Conservation (phyloP, 495 filamentous ascomycete genomes). For the Talaromyces ruber region DNA sequence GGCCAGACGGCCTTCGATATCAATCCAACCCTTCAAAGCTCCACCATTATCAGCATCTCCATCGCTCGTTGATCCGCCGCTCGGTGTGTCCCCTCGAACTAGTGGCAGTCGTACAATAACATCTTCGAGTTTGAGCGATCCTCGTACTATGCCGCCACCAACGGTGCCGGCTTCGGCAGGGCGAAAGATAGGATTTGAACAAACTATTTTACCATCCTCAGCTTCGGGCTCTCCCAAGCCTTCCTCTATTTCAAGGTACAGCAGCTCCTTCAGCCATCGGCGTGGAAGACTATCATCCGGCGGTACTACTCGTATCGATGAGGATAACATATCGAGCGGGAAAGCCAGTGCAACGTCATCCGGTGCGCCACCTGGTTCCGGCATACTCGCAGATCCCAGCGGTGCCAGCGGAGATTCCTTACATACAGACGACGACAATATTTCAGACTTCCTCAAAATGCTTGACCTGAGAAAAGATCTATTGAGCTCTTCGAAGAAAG, state of each 20-base stretch:
- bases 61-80: conserved; percentile 42
- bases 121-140: conserved; percentile 54
- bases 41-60: conserved; percentile 91
- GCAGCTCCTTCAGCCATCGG: conserved; percentile 84
- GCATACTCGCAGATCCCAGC: conserved; percentile 65
- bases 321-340: conserved; percentile 80
- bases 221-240: conserved; percentile 68
- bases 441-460: conserved; percentile 83
- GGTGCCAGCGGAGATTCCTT: conserved; percentile 71
- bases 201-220: conserved; percentile 45
- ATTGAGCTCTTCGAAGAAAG: conserved; percentile 51
- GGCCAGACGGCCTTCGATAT: conserved; percentile 72
- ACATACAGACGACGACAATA: conserved; percentile 81
- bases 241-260: conserved; percentile 58
- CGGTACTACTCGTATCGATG: conserved; percentile 62
- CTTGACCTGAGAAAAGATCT: conserved; percentile 75
- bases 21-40: conserved; percentile 93
- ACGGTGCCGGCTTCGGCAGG: conserved; percentile 25
- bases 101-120: conserved; percentile 41
- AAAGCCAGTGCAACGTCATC: conserved; percentile 80
- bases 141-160: conserved; percentile 58
- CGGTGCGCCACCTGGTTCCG: conserved; percentile 75
- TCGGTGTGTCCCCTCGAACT: conserved; percentile 55
- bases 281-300: conserved; percentile 67
- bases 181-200: conserved; percentile 41